Percentiles rank a stretch among this genome's conserved stretches.
These are phyloP conservation scores for Pugionium dolabratum DNA, from an alignment of 345 rosid species.

Conservation along the genomic window DNA sequence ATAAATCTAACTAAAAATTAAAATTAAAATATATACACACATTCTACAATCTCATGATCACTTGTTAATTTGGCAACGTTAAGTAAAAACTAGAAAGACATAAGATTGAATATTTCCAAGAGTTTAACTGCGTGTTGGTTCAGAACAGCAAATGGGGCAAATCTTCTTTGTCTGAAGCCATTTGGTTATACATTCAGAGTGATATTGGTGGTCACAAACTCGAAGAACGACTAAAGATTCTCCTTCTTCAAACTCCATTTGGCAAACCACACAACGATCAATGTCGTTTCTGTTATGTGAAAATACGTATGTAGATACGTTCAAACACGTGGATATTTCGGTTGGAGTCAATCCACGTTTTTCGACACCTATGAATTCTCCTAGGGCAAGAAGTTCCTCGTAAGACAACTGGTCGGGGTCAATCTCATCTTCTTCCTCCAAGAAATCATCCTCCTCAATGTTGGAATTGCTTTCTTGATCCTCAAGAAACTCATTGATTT, in stretches of 20 bases:
- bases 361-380: conserved; percentile 67
- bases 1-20: not conserved
- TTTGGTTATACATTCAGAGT: conserved; percentile 57
- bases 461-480: conserved; percentile 46
- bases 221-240: conserved; percentile 52
- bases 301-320: conserved; percentile 8
- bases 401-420: conserved; percentile 70
- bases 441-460: conserved; percentile 41
- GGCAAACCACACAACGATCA: conserved; percentile 78
- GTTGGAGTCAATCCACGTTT: conserved; percentile 51
- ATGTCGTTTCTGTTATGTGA: conserved; percentile 36
- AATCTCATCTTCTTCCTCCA: conserved; percentile 59
- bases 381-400: conserved; percentile 69
- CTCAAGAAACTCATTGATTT: conserved; percentile 45
- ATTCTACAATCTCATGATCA: not conserved
- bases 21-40: not conserved
- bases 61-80: conserved; percentile 2
- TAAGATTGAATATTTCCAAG: not conserved
- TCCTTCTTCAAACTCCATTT: conserved; percentile 65
- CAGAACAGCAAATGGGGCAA: conserved; percentile 73
- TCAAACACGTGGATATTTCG: conserved; percentile 50
- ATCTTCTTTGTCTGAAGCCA: conserved; percentile 73
- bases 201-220: conserved; percentile 66
- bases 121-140: conserved; percentile 40
- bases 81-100: not conserved